Evolutionary conservation across 805 yeast species (phyloP), one percentile per base, ranked within the genome.

Genomic region (Candida suzukii): DNA sequence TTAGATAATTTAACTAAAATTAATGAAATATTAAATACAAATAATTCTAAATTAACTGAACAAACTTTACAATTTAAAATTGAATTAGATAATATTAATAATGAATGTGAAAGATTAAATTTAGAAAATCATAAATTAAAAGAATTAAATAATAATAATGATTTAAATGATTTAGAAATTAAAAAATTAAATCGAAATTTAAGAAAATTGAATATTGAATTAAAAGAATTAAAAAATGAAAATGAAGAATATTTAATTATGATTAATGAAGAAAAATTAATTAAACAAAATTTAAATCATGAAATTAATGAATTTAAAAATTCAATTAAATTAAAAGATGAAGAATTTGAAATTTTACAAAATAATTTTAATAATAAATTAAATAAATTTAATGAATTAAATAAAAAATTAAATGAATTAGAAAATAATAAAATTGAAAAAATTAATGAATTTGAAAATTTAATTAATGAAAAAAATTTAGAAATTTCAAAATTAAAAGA

Each of bases 31-130:
- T n/a, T n/a, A n/a, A n/a, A n/a, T n/a, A n/a, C n/a, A n/a, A n/a
- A n/a, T n/a, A n/a, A n/a, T n/a, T n/a, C n/a, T n/a, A n/a, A n/a
- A n/a, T n/a, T n/a, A n/a, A n/a, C n/a, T n/a, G n/a, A n/a, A n/a
- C n/a, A n/a, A n/a, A n/a, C n/a, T n/a, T n/a, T n/a, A n/a, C n/a
- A n/a, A n/a, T n/a, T n/a, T n/a, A n/a, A n/a, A n/a, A n/a, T n/a
- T n/a, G n/a, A n/a, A n/a, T n/a, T n/a, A n/a, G 50, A 43, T 2
- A 71, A 67, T 25, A 52, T 80, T 45, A 78, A 77, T 46, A 58
- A 56, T 24, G 84, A 80, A 49, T 76, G 83, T 51, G 77, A 74
- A 37, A 58, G 74, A 31, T 58, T 77, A 35, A 67, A 72, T 17
- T 5, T 27, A n/a, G n/a, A n/a, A n/a, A n/a, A n/a, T 13, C 56